phyloP scores from a whole-genome alignment of 2,329 filamentous ascomycete species.

The Nemania diffusa region DNA sequence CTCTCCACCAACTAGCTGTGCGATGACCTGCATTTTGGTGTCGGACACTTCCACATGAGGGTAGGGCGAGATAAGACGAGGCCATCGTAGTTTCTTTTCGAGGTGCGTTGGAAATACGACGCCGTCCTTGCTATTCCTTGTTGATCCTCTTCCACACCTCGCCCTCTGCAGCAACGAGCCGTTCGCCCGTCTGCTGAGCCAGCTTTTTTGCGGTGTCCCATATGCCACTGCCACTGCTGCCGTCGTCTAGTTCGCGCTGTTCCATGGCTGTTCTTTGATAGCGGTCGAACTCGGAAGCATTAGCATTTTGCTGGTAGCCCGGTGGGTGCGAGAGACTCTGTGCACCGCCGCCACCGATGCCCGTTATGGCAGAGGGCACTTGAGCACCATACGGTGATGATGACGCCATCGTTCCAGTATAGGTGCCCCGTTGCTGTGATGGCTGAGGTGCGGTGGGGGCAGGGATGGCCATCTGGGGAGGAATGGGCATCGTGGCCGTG shows the following conservation, averaged over 20 bases:
- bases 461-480: constrained; percentile 64
- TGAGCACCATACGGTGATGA: constrained; percentile 44
- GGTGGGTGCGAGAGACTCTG: constrained; percentile 57
- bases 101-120: constrained; percentile 17
- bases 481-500: constrained; percentile 51
- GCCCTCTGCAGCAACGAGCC: constrained; percentile 66
- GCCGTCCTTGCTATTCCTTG: constrained; percentile 56
- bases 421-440: constrained; percentile 57
- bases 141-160: constrained; percentile 73
- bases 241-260: constrained; percentile 47
- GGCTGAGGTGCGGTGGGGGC: constrained; percentile 56
- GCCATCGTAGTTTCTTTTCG: constrained; percentile 10
- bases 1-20: constrained; percentile 33
- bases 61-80: constrained; percentile 29
- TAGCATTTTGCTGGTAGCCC: constrained; percentile 67
- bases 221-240: constrained; percentile 55
- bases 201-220: constrained; percentile 69
- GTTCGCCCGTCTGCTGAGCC: constrained; percentile 66
- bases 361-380: constrained; percentile 39
- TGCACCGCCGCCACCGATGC: constrained; percentile 34
- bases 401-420: constrained; percentile 51
- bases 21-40: constrained; percentile 22
- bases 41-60: constrained; percentile 28
- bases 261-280: constrained; percentile 58
- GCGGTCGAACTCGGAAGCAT: constrained; percentile 62